Conservation (phyloP, 1,139 yeast genomes). For the Arxiozyma heterogenica region DNA sequence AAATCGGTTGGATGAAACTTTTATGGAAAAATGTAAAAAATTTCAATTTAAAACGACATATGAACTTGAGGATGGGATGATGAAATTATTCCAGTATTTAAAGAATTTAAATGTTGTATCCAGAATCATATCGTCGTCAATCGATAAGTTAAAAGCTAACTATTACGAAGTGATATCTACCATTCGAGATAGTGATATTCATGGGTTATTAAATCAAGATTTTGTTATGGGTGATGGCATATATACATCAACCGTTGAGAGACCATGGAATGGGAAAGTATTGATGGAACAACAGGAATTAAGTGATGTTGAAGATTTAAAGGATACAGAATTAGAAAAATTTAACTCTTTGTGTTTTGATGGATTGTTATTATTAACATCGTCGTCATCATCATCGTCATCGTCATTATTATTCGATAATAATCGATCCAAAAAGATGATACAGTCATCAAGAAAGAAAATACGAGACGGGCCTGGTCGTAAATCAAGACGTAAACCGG, state of each 20-base stretch:
- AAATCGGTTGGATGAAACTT: background rate
- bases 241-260: conserved; percentile 11
- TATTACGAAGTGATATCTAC: background rate
- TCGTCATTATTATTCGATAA: background rate
- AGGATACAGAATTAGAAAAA: conserved; percentile 7
- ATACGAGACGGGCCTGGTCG: background rate
- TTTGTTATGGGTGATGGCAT: conserved; percentile 17
- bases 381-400: too few relatives aligned
- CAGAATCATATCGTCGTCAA: background rate
- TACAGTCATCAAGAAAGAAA: background rate
- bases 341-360: background rate
- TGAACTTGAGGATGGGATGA: conserved; percentile 7
- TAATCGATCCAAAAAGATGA: background rate
- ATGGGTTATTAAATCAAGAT: conserved; percentile 14
- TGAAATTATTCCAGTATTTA: background rate
- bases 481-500: background rate
- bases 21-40: conserved; percentile 18
- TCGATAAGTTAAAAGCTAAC: background rate
- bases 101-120: background rate
- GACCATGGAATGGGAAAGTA: conserved; percentile 27
- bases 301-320: conserved; percentile 31
- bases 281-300: conserved; percentile 27
- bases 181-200: conserved; percentile 10
- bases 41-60: conserved; percentile 27
- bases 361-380: background rate